phyloP scores from a whole-genome alignment of 148 eudicot species.

The Nyssa sinensis region DNA sequence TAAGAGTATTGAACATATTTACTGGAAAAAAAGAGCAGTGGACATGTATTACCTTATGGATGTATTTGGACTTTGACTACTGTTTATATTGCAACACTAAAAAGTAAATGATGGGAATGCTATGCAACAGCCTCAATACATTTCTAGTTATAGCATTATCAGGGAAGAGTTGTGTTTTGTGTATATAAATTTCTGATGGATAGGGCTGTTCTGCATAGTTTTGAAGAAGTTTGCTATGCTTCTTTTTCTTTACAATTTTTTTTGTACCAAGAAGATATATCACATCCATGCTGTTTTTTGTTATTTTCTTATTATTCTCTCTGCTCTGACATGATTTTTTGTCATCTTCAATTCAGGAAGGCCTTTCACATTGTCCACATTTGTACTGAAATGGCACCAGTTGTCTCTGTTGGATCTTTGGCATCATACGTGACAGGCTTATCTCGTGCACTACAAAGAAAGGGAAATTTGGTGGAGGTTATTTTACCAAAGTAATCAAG shows the following conservation, averaged over 20 bases:
- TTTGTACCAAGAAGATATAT: not conserved
- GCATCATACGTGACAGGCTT: conserved; percentile 66
- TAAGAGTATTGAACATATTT: not conserved
- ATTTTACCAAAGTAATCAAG: conserved; percentile 64
- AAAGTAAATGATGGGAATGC: not conserved
- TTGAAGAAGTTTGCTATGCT: not conserved
- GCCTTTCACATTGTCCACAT: conserved; percentile 58
- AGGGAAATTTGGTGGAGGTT: conserved; percentile 70
- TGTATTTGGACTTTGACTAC: not conserved
- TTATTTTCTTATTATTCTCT: not conserved
- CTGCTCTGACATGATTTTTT: conserved; percentile 13
- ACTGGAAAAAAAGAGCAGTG: too few species aligned
- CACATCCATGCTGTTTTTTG: not conserved
- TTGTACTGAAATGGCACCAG: conserved; percentile 80
- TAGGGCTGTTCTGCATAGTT: not conserved
- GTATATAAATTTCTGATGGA: not conserved
- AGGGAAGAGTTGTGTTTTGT: not conserved
- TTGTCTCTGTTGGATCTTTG: conserved; percentile 61
- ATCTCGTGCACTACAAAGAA: conserved; percentile 60
- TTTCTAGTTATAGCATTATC: not conserved
- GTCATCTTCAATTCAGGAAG: conserved; percentile 38
- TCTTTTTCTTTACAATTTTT: not conserved
- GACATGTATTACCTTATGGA: not conserved
- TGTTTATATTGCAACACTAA: not conserved
- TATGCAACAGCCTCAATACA: conserved; percentile 1